Base-by-base conservation (phyloP, 108 stramenopile genomes). In the Discostella stelligeroides region DNA sequence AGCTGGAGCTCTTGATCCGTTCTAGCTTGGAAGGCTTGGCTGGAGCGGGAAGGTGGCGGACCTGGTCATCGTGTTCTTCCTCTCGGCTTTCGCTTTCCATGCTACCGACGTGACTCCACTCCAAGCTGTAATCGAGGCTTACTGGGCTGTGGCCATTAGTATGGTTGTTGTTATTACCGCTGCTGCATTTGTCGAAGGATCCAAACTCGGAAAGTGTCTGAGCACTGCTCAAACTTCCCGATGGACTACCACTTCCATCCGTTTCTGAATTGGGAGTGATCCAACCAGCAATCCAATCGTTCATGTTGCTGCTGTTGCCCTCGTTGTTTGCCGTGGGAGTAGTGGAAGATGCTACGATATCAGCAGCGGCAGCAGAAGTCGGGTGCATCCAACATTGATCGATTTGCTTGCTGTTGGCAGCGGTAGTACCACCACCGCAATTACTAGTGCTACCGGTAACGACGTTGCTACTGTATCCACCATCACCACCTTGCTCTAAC, bases 1-100 rank as follows among this genome's bases (percentile, higher is more conserved):
- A 63, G 7, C 58, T 51, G 25, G 47, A 58, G 25, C 68, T 70
- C 68, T 63, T 70, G 55, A 70, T 77, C 24, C 69, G 66, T 21
- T 76, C 67, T 13, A 76, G 25, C 43, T 64, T 76, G 53, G 40
- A 42, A 39, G 34, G 39, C 29, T 66, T 57, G 14, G 37, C 20
- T n/a, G 45, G 49, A 2, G 38, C 15, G 11, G 38, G 38, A 17
- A 77, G 58, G 12, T 68, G 76, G 28, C 25, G 27, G 56, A 65
- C 57, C 56, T 64, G 49, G 50, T 77, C 76, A 43, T 70, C 63
- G 40, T 46, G 39, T 45, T 77, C 76, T 37, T 69, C 68, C 23
- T 48, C 62, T 18, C 53, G 47, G 18, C 49, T 46, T 17, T 57
- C 41, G 7, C 37, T 42, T 20, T 23, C 56, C 7, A 21, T 30